These are phyloP conservation scores for Naganishia kalamii DNA, from an alignment of 768 basidiomycete species.

Conservation along the genomic window DNA sequence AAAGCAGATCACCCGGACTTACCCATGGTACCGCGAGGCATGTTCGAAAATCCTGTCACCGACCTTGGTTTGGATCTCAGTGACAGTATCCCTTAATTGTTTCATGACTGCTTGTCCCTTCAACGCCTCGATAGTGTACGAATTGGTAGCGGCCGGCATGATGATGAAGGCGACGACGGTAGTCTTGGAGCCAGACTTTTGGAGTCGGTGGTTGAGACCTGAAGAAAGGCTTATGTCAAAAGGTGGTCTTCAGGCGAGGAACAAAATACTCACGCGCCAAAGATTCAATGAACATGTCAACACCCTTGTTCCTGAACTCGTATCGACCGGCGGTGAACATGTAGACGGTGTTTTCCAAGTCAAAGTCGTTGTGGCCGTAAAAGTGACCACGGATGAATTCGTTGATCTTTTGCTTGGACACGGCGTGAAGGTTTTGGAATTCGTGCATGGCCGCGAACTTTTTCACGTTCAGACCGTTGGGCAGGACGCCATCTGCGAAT, in stretches of 20 bases:
- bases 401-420: slow-evolving; percentile 93
- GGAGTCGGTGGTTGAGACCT: slow-evolving; percentile 60
- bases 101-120: slow-evolving; percentile 97
- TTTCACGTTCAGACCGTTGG: slow-evolving; percentile 95
- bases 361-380: slow-evolving; percentile 95
- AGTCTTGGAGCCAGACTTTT: slow-evolving; percentile 62
- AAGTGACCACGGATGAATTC: slow-evolving; percentile 97
- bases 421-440: slow-evolving; percentile 82
- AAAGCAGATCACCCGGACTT: slow-evolving; percentile 46
- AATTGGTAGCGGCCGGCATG: slow-evolving; percentile 92
- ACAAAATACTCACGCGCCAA: slow-evolving; percentile 61
- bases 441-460: slow-evolving; percentile 99
- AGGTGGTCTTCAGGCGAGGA: background rate
- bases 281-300: slow-evolving; percentile 98
- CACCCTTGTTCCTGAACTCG: slow-evolving; percentile 98
- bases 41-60: slow-evolving; percentile 89
- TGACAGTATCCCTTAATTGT: slow-evolving; percentile 89
- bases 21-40: slow-evolving; percentile 80
- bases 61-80: slow-evolving; percentile 87
- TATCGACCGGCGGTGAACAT: slow-evolving; percentile 99
- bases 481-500: slow-evolving; percentile 75
- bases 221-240: slow-evolving; percentile 12
- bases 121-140: slow-evolving; percentile 93
- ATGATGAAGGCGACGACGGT: slow-evolving; percentile 98
- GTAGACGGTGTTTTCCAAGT: slow-evolving; percentile 68